Conservation (phyloP, 352 stramenopile genomes). For the Globisporangium spinosum region DNA sequence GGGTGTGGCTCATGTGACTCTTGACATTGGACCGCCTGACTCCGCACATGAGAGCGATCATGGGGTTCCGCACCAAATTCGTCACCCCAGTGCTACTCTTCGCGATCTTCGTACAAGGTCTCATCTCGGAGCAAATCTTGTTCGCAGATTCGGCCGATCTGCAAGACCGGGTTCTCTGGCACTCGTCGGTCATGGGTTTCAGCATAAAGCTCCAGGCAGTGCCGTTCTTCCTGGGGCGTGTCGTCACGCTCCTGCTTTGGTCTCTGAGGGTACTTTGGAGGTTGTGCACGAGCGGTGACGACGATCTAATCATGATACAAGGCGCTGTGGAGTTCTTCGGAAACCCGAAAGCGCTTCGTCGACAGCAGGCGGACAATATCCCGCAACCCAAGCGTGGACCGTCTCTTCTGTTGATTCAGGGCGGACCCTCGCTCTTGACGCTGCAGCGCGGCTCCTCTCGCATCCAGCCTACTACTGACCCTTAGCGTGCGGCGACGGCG, state of each 20-base stretch:
- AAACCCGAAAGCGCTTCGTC: neutral
- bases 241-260: conserved; percentile 13
- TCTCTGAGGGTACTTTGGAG: conserved; percentile 5
- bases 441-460: neutral
- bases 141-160: neutral
- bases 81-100: conserved; percentile 6
- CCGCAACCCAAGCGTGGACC: neutral
- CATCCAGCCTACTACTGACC: neutral
- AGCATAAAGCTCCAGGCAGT: conserved; percentile 8
- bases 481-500: neutral
- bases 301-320: conserved; percentile 15
- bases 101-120: neutral
- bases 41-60: conserved; percentile 8
- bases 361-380: neutral
- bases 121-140: conserved; percentile 3
- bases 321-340: conserved; percentile 8
- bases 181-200: neutral
- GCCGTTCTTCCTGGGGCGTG: conserved; percentile 9
- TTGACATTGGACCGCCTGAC: conserved; percentile 26
- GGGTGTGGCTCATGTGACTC: conserved; percentile 23
- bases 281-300: neutral
- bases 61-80: neutral
- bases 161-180: conserved; percentile 6
- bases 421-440: neutral
- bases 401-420: neutral